Base-by-base conservation (phyloP, 2,329 filamentous ascomycete genomes). In the Penicillium sp. region DNA sequence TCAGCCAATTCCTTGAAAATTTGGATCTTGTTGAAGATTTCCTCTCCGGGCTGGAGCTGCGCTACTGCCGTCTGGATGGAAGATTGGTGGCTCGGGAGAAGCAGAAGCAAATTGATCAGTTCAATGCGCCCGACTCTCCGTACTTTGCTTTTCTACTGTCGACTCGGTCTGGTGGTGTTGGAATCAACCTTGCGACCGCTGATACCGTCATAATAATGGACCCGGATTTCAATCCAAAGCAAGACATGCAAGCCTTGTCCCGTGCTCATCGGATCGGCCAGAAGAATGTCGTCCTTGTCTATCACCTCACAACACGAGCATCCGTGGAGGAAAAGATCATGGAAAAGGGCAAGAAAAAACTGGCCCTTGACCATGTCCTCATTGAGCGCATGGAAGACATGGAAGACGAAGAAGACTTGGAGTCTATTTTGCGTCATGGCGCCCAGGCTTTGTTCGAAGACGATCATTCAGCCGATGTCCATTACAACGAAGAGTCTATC, bases 151-250 rank as follows among this genome's bases (percentile, higher is more conserved):
- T 99, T 75, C 77, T 99, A 19, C 82, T 99, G 0, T 98, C 93
- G 0, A 99, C 96, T 3, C 88, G 95, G 61, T 93, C 96, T 19
- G 95, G 95, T 53, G 95, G 96, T 68, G 93, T 99, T 0, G 96
- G 95, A 16, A 99, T 99, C 79, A 99, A 99, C 70, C 82, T 99
- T 54, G 95, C 95, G 0, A 96, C 93, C 8, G 95, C 95, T 3
- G 95, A 99, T 70, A 99, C 95, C 0, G 96, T 99, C 59, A 97
- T 99, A 63, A 97, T 99, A 63, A 86, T 98, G 64, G 93, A 99
- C 67, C 91, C 91, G 0, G 95, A 99, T 70, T 98, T 96, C 80
- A 99, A 99, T 60, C 95, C 95, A 0, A 95, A 99, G 70, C 95
- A 99, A 74, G 96, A 99, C 68, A 90, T 99, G 42, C 95, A 99